These are phyloP conservation scores for Pseudophaeomoniella oleicola DNA, from an alignment of 2,329 filamentous ascomycete genomes.

Conservation along the genomic window DNA sequence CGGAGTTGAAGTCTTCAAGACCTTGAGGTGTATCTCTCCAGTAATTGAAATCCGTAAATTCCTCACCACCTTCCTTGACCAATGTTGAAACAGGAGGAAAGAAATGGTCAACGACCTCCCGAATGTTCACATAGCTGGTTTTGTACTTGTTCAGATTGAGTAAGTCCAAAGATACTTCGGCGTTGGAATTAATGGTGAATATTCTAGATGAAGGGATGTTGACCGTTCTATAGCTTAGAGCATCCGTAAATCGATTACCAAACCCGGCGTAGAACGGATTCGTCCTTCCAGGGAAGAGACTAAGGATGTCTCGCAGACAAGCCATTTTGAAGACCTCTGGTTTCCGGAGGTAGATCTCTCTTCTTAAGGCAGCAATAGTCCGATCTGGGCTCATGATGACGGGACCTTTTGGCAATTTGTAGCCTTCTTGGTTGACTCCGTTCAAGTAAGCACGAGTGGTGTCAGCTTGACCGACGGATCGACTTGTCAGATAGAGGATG, in stretches of 20 bases:
- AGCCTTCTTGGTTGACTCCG: constrained; percentile 77
- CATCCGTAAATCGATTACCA: constrained; percentile 90
- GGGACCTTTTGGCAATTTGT: constrained; percentile 72
- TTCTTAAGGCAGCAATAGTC: constrained; percentile 80
- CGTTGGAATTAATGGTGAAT: constrained; percentile 97
- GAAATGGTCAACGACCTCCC: constrained; percentile 94
- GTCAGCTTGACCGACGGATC: constrained; percentile 87
- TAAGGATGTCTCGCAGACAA: constrained; percentile 84
- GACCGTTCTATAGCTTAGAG: constrained; percentile 87
- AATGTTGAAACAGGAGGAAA: constrained; percentile 84
- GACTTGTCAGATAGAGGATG: constrained; percentile 92
- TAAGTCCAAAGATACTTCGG: constrained; percentile 83
- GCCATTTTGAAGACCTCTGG: constrained; percentile 99
- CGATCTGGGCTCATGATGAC: constrained; percentile 92
- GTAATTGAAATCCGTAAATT: constrained; percentile 94
- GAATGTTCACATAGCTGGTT: constrained; percentile 93
- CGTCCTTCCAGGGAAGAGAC: constrained; percentile 60
- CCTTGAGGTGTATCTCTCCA: constrained; percentile 80
- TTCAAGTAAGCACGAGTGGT: constrained; percentile 79
- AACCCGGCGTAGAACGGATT: constrained; percentile 95
- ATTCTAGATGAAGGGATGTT: constrained; percentile 90
- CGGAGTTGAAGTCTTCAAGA: constrained; percentile 76
- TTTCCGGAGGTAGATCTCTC: constrained; percentile 89
- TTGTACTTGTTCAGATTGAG: constrained; percentile 87
- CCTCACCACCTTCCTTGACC: constrained; percentile 77